Percentiles rank a stretch among this genome's conserved stretches.
These are phyloP conservation scores for Pestalotiopsis sp. DNA, from an alignment of 2,329 filamentous ascomycete species.

Conservation along the genomic window DNA sequence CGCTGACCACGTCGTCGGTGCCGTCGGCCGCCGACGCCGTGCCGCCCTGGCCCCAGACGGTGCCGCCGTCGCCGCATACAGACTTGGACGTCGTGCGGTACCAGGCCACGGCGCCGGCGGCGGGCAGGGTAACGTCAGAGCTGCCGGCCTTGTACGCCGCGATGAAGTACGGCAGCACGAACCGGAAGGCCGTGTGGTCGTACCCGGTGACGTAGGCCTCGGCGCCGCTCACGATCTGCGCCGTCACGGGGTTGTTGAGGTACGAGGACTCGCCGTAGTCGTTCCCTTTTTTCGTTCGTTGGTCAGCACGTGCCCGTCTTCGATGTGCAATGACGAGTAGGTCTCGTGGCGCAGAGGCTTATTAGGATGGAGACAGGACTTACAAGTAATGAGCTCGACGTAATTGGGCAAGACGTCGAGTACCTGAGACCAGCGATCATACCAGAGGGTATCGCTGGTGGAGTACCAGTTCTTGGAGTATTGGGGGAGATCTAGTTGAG, in stretches of 20 bases:
- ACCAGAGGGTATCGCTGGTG: slow-evolving; percentile 55
- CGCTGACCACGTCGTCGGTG: slow-evolving; percentile 45
- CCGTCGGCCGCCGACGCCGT: slow-evolving; percentile 34
- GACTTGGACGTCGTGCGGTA: slow-evolving; percentile 38
- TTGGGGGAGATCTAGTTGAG: slow-evolving; percentile 28
- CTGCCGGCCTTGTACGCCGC: slow-evolving; percentile 49
- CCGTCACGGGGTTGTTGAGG: slow-evolving; percentile 44
- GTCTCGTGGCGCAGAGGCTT: neutral
- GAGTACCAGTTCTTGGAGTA: slow-evolving; percentile 38
- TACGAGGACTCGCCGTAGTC: slow-evolving; percentile 64
- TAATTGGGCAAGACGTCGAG: slow-evolving; percentile 51
- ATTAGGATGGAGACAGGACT: slow-evolving; percentile 27
- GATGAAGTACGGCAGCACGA: slow-evolving; percentile 44
- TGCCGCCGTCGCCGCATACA: slow-evolving; percentile 37
- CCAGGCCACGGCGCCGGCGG: slow-evolving; percentile 42
- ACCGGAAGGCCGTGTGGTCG: slow-evolving; percentile 50
- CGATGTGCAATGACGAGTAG: neutral
- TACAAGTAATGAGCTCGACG: slow-evolving; percentile 55
- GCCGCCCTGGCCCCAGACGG: slow-evolving; percentile 40
- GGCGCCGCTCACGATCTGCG: slow-evolving; percentile 47
- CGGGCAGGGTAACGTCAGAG: slow-evolving; percentile 26
- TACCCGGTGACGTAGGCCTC: slow-evolving; percentile 47
- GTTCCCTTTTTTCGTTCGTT: slow-evolving; percentile 39
- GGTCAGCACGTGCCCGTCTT: neutral
- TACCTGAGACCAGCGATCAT: slow-evolving; percentile 57